These are phyloP conservation scores for Nakazawaea peltata DNA, from an alignment of 805 yeast genomes.

Conservation along the genomic window DNA sequence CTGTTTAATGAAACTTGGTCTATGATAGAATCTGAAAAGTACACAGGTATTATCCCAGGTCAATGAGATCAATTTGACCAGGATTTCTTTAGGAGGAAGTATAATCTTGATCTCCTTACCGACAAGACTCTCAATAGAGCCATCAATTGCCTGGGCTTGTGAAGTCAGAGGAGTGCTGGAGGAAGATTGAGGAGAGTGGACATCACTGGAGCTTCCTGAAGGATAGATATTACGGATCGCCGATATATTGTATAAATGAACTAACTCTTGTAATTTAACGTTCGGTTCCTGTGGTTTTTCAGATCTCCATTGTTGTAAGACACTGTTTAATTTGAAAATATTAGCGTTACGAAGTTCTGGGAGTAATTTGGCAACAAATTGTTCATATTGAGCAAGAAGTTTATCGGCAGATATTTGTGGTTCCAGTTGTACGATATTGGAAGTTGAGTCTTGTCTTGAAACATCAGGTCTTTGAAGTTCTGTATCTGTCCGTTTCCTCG, in stretches of 20 bases:
- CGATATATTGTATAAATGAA: neutral
- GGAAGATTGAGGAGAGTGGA: slow-evolving; percentile 13
- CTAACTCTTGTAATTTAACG: no score
- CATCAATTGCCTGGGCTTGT: slow-evolving; percentile 22
- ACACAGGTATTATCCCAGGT: slow-evolving; percentile 87
- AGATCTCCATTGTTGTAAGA: slow-evolving; percentile 11
- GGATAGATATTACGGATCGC: neutral
- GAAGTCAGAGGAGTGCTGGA: neutral
- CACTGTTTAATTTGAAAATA: slow-evolving; percentile 25
- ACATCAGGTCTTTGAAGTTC: no score
- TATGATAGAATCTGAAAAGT: slow-evolving; percentile 74
- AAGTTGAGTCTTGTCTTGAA: neutral
- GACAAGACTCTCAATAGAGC: slow-evolving; percentile 27
- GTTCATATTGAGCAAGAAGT: slow-evolving; percentile 2
- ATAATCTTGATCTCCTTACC: slow-evolving; percentile 53
- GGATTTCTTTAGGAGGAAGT: slow-evolving; percentile 68
- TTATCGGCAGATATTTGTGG: neutral
- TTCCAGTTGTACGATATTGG: neutral
- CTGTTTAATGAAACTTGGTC: slow-evolving; percentile 72
- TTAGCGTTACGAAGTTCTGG: slow-evolving; percentile 18
- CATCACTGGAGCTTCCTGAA: slow-evolving; percentile 15
- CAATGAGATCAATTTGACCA: slow-evolving; percentile 60
- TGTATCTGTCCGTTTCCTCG: no score
- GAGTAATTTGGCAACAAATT: slow-evolving; percentile 6
- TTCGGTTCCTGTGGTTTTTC: slow-evolving; percentile 2